Evolutionary conservation across 2,329 filamentous ascomycete species (phyloP), one percentile per base, ranked within the genome.

Genomic region (Penicillium sclerotiorum): DNA sequence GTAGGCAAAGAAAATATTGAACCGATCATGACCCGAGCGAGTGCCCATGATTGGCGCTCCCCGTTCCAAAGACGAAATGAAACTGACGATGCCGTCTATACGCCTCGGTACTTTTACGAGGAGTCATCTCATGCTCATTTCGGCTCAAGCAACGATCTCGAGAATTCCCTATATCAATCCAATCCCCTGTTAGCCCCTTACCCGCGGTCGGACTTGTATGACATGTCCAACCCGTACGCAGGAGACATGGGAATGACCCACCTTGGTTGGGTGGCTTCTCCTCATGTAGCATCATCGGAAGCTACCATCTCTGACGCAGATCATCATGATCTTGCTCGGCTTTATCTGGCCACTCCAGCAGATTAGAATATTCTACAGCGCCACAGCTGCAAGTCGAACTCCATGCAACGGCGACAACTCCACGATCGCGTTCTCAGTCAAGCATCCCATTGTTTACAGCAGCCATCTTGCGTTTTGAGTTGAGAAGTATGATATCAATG

Each of bases 1-100:
- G 33, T 50, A 13, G 64, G 56, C n/a, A 72, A 73, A 43, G 71
- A 73, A 49, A 73, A 72, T 45, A 63, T 73, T n/a, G 70, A 71
- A 33, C 70, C 69, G 4, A 58, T 65, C 38, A 36, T 68, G 35
- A 56, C 65, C 33, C 60, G 57, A 38, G 55, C 65, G 22, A 65
- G 66, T 18, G 36, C 57, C 36, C 51, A 56, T n/a, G 53, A 44
- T 25, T 68, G 63, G 62, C 39, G 60, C 18, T 63, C 65, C 12
- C 63, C 62, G 28, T 54, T 60, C 17, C 30, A 54, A 33, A 66
- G 58, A 27, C 52, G 47, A 23, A 40, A 49, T 17, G 30, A 51
- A 9, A 30, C 47, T 20, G 51, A 52, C 22, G 59, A 64, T 20
- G 52, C 52, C 21, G 53, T 53, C 25, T 62, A 64, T 47, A 52